Evolutionary conservation across 805 yeast genomes (phyloP).

Genomic region (Candida alai): DNA sequence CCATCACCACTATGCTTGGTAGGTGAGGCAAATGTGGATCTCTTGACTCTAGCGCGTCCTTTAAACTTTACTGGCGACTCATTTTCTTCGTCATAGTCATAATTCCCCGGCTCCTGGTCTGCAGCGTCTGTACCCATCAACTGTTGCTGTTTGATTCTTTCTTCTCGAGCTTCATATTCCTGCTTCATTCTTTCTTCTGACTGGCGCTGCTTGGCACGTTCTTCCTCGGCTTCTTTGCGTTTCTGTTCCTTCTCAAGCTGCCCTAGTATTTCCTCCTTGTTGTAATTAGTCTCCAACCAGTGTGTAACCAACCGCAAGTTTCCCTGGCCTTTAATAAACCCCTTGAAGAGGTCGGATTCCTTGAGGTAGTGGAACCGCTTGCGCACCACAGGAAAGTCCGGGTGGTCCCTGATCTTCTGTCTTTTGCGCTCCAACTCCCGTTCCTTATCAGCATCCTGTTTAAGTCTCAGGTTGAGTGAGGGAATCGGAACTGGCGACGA

Average conservation of each 20-base stretch:
- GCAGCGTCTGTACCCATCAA: constrained; percentile 6
- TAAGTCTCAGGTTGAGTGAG: constrained; percentile 9
- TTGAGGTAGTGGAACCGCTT: constrained; percentile 34
- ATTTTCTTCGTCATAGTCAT: constrained; percentile 28
- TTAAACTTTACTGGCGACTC: constrained; percentile 32
- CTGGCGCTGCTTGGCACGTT: constrained; percentile 12
- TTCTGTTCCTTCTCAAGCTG: constrained; percentile 13
- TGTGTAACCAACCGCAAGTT: constrained; percentile 36
- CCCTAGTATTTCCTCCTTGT: constrained; percentile 21
- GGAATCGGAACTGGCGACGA: constrained; percentile 6
- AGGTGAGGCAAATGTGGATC: constrained; percentile 17
- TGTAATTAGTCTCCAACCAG: constrained; percentile 35
- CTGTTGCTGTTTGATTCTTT: constrained; percentile 7
- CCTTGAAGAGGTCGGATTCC: constrained; percentile 40
- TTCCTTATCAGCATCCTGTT: constrained; percentile 19
- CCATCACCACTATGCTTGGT: constrained; percentile 10
- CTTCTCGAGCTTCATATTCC: constrained; percentile 12
- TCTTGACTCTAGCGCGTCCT: constrained; percentile 29
- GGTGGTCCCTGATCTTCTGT: constrained; percentile 35
- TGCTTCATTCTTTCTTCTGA: constrained; percentile 12
- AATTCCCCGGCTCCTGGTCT: constrained; percentile 6
- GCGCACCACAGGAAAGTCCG: constrained; percentile 35
- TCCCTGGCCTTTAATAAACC: constrained; percentile 41
- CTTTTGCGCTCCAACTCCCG: constrained; percentile 30
- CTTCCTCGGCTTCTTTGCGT: constrained; percentile 11